Evolutionary conservation across 208 protist species (phyloP).

Genomic region (Acanthamoeba rhysodes): DNA sequence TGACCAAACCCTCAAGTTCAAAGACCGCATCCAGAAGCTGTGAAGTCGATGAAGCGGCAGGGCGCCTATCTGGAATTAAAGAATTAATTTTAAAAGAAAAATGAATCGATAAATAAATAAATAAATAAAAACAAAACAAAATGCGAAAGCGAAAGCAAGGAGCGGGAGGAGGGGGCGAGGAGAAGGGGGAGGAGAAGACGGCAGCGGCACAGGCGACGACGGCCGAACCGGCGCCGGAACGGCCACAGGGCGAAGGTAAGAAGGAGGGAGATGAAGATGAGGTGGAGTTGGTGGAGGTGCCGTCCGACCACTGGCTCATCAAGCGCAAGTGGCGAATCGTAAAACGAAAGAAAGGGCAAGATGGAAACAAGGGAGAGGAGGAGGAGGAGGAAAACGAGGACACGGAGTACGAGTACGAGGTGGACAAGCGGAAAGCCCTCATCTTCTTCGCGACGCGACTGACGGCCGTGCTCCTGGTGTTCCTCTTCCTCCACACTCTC

Average conservation of each 20-base stretch:
- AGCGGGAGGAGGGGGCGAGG: not conserved
- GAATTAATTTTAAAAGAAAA: not conserved
- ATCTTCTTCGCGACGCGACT: constrained; percentile 13
- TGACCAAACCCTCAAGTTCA: constrained; percentile 45
- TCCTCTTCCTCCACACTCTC: constrained; percentile 4
- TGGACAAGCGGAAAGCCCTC: constrained; percentile 1
- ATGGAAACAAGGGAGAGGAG: not conserved
- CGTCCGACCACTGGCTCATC: constrained; percentile 39
- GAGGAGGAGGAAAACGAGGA: not conserved
- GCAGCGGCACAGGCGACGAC: not conserved
- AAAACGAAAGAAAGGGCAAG: not conserved
- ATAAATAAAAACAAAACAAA: not conserved
- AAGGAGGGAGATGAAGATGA: not conserved
- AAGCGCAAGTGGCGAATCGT: constrained; percentile 35
- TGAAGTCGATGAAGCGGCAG: no score
- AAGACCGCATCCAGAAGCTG: constrained; percentile 20
- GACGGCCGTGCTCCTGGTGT: not conserved
- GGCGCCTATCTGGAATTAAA: no score
- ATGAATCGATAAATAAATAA: not conserved
- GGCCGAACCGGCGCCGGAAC: not conserved
- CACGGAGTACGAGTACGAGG: constrained; percentile 11
- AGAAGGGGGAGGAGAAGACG: not conserved
- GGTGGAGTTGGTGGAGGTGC: not conserved
- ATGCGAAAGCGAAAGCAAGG: constrained; percentile 16
- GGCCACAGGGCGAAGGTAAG: not conserved